phyloP scores from a whole-genome alignment of 129 eudicot species.

The Pulicaria dysenterica region DNA sequence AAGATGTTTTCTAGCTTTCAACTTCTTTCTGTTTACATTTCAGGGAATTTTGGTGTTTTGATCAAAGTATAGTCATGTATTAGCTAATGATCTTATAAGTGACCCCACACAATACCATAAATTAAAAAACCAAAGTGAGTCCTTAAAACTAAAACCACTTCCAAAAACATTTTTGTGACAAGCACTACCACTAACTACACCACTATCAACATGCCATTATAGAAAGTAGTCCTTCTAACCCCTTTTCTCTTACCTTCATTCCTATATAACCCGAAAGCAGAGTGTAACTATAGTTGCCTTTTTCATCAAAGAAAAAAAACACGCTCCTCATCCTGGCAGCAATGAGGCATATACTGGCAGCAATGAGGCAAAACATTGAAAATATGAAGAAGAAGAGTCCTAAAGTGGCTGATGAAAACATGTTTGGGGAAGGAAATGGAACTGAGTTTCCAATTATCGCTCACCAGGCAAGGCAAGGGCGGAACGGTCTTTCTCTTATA shows the following conservation, averaged over 20 bases:
- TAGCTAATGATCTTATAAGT: slow-evolving; percentile 8
- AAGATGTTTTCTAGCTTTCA: slow-evolving; percentile 17
- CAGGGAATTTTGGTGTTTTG: slow-evolving; percentile 7
- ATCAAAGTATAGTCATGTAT: slow-evolving; percentile 16
- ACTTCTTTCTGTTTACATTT: slow-evolving; percentile 8
- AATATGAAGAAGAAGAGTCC: slow-evolving; percentile 60
- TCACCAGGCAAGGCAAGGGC: slow-evolving; percentile 42
- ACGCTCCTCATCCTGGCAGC: slow-evolving; percentile 7
- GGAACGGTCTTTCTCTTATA: slow-evolving; percentile 45
- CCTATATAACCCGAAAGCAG: slow-evolving; percentile 31
- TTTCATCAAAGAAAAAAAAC: slow-evolving; percentile 11
- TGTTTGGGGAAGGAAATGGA: slow-evolving; percentile 46
- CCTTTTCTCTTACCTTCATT: slow-evolving; percentile 33
- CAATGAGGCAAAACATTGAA: slow-evolving; percentile 49
- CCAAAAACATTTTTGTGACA: slow-evolving; percentile 50
- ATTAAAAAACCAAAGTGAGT: slow-evolving; percentile 28
- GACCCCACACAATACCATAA: slow-evolving; percentile 44
- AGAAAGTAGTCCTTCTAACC: slow-evolving; percentile 36
- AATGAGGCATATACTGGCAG: slow-evolving; percentile 50
- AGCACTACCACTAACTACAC: slow-evolving; percentile 53
- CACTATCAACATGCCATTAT: slow-evolving; percentile 54
- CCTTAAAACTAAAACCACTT: slow-evolving; percentile 38
- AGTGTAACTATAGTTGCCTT: slow-evolving; percentile 5
- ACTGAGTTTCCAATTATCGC: slow-evolving; percentile 43
- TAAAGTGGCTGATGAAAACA: slow-evolving; percentile 69